Evolutionary conservation across 2,329 filamentous ascomycete species (phyloP), one percentile per base, ranked within the genome.

Genomic region (Diaporthe batatas): DNA sequence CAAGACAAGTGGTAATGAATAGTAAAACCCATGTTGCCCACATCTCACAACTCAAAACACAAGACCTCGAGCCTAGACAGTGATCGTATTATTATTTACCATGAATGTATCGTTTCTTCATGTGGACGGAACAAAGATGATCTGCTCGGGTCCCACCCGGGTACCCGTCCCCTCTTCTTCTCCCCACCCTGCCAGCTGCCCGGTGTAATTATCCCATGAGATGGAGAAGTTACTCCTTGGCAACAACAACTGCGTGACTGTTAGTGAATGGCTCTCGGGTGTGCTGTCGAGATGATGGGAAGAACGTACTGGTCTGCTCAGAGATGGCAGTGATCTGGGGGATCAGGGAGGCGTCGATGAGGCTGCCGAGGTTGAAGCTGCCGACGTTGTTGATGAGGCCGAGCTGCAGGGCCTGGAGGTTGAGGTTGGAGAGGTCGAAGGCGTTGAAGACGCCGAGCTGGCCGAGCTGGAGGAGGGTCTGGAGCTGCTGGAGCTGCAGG

Each of bases 401-500:
- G 62, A 80, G 77, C 75, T 79, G 75, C 73, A 80, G 77, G 23
- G 69, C 57, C 68, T 75, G 68, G 51, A 80, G 77, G 72, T 78
- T 73, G 62, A 79, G 75, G 55, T 58, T 55, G 51, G 70, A 70
- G 36, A 80, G 77, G 68, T 80, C 78, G 64, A 80, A 80, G 68
- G 75, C 70, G 74, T 77, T 76, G 75, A 80, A 76, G 72, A 79
- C 75, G 47, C 79, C 79, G 69, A 78, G 77, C 73, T 79, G 76
- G 73, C 77, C 76, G 73, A 82, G 74, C 74, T 80, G 78, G 68
- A 85, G 79, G 47, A 85, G 71, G 58, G 80, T 83, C 55, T 83
- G 82, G 32, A 85, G 80, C 75, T 82, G 80, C 81, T 84, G 83
- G 36, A 85, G 77, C 77, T 82, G 80, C 74, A 85, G 80, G 68